Percentiles rank a stretch among this genome's conserved stretches.
Evolutionary conservation across 148 eudicot species (phyloP).

Genomic region (Cornus suecica): DNA sequence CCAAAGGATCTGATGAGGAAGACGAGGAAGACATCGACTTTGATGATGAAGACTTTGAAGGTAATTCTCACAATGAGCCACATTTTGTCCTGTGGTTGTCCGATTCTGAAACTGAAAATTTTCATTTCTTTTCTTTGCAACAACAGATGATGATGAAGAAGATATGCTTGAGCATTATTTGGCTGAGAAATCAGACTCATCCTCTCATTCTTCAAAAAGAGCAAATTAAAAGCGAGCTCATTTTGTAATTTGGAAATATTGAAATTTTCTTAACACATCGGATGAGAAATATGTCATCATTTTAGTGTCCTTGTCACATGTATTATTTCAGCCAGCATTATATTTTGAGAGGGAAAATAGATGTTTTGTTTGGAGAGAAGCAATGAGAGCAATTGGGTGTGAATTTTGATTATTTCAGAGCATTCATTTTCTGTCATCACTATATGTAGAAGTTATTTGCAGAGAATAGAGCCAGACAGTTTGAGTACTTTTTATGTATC

Average conservation of each 20-base stretch:
- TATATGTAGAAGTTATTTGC: too few relatives aligned
- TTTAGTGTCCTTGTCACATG: background rate
- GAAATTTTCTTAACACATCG: background rate
- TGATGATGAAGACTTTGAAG: slow-evolving; percentile 85
- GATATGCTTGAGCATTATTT: slow-evolving; percentile 94
- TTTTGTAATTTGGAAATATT: background rate
- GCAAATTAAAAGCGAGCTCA: slow-evolving; percentile 11
- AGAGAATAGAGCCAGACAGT: too few relatives aligned
- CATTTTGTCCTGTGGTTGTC: background rate
- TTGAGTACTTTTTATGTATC: too few relatives aligned
- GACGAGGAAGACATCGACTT: slow-evolving; percentile 78
- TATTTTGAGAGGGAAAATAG: background rate
- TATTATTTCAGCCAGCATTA: background rate
- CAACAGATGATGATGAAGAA: slow-evolving; percentile 85
- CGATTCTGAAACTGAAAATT: background rate
- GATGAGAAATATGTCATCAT: background rate
- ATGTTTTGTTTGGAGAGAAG: too few relatives aligned
- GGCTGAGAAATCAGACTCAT: slow-evolving; percentile 64
- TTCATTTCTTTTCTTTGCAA: slow-evolving; percentile 16
- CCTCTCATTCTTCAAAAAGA: slow-evolving; percentile 38
- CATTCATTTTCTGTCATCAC: too few relatives aligned
- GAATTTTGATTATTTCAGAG: too few relatives aligned
- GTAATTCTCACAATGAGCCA: slow-evolving; percentile 22
- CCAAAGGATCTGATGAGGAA: slow-evolving; percentile 61
- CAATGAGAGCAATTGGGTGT: background rate